Conservation (phyloP, 2,329 filamentous ascomycete species). For the Pyrenophora graminea region DNA sequence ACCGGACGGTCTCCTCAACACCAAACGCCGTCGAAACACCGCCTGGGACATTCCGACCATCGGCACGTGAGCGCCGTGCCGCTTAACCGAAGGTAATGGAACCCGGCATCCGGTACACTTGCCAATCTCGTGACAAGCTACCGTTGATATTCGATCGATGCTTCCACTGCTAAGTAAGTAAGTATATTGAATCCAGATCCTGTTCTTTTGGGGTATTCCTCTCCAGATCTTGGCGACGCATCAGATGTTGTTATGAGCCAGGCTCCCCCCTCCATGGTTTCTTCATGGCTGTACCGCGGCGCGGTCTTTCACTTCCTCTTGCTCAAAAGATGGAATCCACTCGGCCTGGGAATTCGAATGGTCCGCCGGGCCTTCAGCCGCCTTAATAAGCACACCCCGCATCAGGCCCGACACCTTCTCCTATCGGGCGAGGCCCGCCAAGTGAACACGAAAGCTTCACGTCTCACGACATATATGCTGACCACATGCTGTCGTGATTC, state of each 20-base stretch:
- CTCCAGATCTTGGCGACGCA: no score
- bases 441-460: neutral
- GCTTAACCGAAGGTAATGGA: constrained; percentile 4
- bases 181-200: neutral
- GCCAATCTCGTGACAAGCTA: neutral
- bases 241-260: no score
- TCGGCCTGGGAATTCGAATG: neutral
- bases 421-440: neutral
- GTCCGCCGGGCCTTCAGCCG: neutral
- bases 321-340: no score
- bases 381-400: no score
- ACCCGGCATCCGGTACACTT: constrained; percentile 5
- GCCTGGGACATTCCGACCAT: constrained; percentile 2
- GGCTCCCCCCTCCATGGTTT: no score
- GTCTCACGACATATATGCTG: neutral
- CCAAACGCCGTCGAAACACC: constrained; percentile 8
- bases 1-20: neutral
- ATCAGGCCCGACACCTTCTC: neutral
- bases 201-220: neutral
- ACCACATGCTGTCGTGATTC: neutral
- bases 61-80: constrained; percentile 3
- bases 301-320: no score
- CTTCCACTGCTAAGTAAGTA: neutral
- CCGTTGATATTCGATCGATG: neutral
- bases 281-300: no score